Percentiles rank a stretch among this genome's conserved stretches.
phyloP scores from a whole-genome alignment of 164 flowering plant species.

The Aristolochia fimbriata region DNA sequence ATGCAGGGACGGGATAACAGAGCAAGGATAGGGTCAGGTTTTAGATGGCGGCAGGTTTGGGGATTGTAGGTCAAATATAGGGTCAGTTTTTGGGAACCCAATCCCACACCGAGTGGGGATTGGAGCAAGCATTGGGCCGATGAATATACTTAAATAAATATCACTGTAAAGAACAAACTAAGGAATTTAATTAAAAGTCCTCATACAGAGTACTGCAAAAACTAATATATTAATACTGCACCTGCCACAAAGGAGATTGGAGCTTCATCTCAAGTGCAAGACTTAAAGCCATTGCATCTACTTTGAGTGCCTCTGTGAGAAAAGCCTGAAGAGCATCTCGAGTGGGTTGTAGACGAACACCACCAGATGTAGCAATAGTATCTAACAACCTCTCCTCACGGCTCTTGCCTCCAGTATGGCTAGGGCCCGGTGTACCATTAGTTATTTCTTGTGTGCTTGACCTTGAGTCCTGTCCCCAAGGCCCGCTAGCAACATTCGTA shows the following conservation, averaged over 20 bases:
- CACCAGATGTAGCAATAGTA: slow-evolving; percentile 85
- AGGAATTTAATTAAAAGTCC: too few species aligned
- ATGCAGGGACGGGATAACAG: too few species aligned
- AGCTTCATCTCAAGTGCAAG: slow-evolving; percentile 79
- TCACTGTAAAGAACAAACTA: too few species aligned
- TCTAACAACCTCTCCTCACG: slow-evolving; percentile 85
- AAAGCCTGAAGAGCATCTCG: slow-evolving; percentile 87
- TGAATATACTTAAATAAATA: too few species aligned
- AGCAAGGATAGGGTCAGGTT: too few species aligned
- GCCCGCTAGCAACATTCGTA: slow-evolving; percentile 32
- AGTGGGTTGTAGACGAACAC: slow-evolving; percentile 92
- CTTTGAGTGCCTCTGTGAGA: slow-evolving; percentile 71
- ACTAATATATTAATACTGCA: slow-evolving; percentile 3
- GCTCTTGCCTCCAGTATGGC: slow-evolving; percentile 37
- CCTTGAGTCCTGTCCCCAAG: slow-evolving; percentile 54
- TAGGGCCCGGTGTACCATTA: slow-evolving; percentile 40
- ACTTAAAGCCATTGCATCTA: slow-evolving; percentile 69
- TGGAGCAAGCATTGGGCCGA: too few species aligned
- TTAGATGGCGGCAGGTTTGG: too few species aligned
- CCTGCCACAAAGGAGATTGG: slow-evolving; percentile 92
- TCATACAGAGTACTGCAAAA: too few species aligned
- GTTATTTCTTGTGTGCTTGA: slow-evolving; percentile 20
- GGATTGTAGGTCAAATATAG: too few species aligned
- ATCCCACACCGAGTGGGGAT: too few species aligned
- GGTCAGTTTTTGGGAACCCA: too few species aligned